Evolutionary conservation across 2,329 filamentous ascomycete genomes (phyloP).

Genomic region (Triangularia verruculosa): DNA sequence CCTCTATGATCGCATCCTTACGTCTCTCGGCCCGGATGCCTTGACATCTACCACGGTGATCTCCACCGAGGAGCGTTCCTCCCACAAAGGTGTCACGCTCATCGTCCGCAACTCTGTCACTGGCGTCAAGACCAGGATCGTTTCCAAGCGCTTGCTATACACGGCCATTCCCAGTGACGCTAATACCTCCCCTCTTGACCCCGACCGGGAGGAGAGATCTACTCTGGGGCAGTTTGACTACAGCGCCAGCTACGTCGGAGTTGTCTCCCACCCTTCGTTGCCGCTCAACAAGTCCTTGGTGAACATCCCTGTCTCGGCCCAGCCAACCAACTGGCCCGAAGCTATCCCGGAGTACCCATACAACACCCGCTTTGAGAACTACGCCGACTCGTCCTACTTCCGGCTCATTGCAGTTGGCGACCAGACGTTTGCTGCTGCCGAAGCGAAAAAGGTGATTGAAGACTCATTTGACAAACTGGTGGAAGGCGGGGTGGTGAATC

Average conservation of each 20-base stretch:
- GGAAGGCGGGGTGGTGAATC: slow-evolving; percentile 22
- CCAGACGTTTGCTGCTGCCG: slow-evolving; percentile 14
- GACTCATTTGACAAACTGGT: slow-evolving; percentile 28
- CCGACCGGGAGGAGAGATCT: background rate
- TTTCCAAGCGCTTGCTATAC: slow-evolving; percentile 36
- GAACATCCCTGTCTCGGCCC: slow-evolving; percentile 31
- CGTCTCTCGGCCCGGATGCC: slow-evolving; percentile 34
- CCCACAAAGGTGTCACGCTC: slow-evolving; percentile 29
- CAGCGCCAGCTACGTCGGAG: slow-evolving; percentile 33
- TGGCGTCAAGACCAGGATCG: slow-evolving; percentile 30
- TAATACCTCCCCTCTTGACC: slow-evolving; percentile 33
- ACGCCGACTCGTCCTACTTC: slow-evolving; percentile 29
- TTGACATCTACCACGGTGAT: slow-evolving; percentile 35
- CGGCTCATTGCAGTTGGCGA: slow-evolving; percentile 31
- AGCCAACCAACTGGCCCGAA: slow-evolving; percentile 30
- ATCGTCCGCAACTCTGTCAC: slow-evolving; percentile 28
- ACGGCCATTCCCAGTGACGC: slow-evolving; percentile 35
- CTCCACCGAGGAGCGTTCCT: slow-evolving; percentile 29
- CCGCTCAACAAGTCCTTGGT: slow-evolving; percentile 28
- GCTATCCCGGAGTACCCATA: slow-evolving; percentile 27
- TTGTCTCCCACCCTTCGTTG: slow-evolving; percentile 34
- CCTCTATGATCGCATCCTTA: slow-evolving; percentile 39
- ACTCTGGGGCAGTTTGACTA: slow-evolving; percentile 35
- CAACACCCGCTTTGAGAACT: slow-evolving; percentile 30
- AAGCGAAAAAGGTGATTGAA: slow-evolving; percentile 30